phyloP scores from a whole-genome alignment of 2,329 filamentous ascomycete species.

The Juglanconis sp. region DNA sequence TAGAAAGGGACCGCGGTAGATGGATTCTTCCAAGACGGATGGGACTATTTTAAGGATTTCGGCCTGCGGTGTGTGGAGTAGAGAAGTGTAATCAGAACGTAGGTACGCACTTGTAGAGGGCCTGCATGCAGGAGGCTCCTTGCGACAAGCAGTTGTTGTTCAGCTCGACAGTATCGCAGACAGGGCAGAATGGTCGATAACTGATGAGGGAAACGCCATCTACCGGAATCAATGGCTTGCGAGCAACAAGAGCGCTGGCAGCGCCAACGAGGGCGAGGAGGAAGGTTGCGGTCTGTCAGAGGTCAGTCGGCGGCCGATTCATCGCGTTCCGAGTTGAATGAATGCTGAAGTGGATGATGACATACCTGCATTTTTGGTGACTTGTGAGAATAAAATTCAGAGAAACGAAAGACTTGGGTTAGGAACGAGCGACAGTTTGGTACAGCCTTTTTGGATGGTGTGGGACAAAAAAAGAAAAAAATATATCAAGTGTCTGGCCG shows the following conservation, averaged over 20 bases:
- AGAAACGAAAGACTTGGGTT: constrained; percentile 1
- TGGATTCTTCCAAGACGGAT: not conserved
- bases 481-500: not conserved
- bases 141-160: constrained; percentile 12
- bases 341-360: not conserved
- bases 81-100: too few relatives aligned
- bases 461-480: not conserved
- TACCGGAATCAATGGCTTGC: not conserved
- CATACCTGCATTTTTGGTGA: constrained; percentile 13
- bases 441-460: not conserved
- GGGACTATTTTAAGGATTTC: not conserved
- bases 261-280: constrained; percentile 12
- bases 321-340: not conserved
- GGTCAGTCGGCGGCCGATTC: not conserved
- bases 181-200: constrained; percentile 18
- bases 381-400: not conserved
- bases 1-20: not conserved
- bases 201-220: constrained; percentile 8
- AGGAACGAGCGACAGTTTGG: not conserved
- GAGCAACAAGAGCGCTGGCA: constrained; percentile 17
- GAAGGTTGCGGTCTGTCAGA: constrained; percentile 10
- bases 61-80: not conserved
- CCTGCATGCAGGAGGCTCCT: not conserved
- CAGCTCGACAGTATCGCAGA: constrained; percentile 16
- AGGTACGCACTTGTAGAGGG: not conserved